phyloP scores from a whole-genome alignment of 1,284 basidiomycete genomes.

The Microbotryum silenes-acaulis region DNA sequence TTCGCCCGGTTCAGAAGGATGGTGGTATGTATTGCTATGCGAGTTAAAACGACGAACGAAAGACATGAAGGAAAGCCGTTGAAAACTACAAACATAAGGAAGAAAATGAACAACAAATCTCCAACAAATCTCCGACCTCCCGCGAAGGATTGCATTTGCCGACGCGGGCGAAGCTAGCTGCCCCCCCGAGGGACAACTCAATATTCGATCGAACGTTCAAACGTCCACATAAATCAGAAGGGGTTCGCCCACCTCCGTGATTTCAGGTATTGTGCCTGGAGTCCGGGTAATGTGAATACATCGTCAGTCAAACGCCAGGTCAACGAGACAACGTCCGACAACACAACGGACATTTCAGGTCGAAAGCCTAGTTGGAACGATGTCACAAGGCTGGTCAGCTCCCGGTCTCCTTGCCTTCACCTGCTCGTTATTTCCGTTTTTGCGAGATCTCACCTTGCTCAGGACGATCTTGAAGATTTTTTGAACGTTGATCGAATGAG shows the following conservation, averaged over 20 bases:
- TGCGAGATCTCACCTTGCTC: conserved; percentile 49
- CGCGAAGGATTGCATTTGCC: no score
- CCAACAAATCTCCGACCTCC: no score
- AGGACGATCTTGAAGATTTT: conserved; percentile 96
- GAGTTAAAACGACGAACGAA: no score
- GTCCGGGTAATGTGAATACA: background rate
- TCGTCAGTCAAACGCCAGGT: background rate
- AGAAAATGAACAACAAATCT: no score
- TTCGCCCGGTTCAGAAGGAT: no score
- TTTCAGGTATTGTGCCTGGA: conserved; percentile 76
- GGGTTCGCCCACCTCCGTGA: conserved; percentile 87
- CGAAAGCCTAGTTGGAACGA: conserved; percentile 52
- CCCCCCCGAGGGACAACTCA: no score
- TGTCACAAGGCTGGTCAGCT: background rate
- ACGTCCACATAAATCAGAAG: conserved; percentile 87
- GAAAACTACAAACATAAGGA: no score
- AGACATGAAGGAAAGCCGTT: no score
- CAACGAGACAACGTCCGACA: background rate
- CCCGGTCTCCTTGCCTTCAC: conserved; percentile 20
- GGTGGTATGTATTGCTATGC: no score
- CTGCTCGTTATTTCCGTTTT: conserved; percentile 44
- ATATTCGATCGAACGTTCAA: conserved; percentile 37
- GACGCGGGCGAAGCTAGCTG: no score
- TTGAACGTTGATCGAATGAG: conserved; percentile 95
- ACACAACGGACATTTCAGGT: conserved; percentile 62